Evolutionary conservation across 768 basidiomycete genomes (phyloP), one percentile per base, ranked within the genome.

Genomic region (Grammothele lineata): DNA sequence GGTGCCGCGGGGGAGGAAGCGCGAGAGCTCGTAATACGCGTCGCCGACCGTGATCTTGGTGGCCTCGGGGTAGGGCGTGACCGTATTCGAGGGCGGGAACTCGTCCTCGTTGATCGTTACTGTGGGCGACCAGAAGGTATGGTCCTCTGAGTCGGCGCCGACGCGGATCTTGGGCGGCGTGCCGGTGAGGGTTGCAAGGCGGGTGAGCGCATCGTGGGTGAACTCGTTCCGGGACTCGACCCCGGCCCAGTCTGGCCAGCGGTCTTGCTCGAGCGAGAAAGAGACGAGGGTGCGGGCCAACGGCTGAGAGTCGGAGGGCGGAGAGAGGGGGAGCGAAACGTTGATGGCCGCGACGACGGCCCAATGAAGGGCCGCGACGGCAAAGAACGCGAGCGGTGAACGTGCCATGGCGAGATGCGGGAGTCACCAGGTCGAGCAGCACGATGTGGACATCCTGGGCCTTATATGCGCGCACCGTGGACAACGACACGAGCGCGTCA

Each of bases 181-280:
- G 1, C 81, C 77, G 4, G 80, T 75, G 23, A 83, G 66, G 27
- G 62, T 54, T 21, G 68, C 75, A 46, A 83, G 59, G 61, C 83
- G 83, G 43, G 76, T 66, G 40, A 87, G 68, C 3, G 75, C 72
- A 47, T 80, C 83, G 66, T 70, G 72, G 51, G 81, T 76, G 63
- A 85, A 86, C 15, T 72, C 47, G 56, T 87, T 85, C 26, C 66
- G 68, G 3, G 70, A 63, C 5, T 55, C 48, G 9, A 69, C 70
- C 1, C 85, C 84, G 10, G 66, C 65, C 84, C 85, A 87, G 50
- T 85, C 83, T 9, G 70, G 67, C 83, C 83, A 86, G 25, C 79
- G 69, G 53, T 87, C 84, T 61, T 83, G 77, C 56, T 85, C 85
- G 43, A 86, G 75, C 24, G 83, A 86, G 53, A 85, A 75, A 0